Evolutionary conservation across 768 basidiomycete species (phyloP).

Genomic region (Clitopilus passeckerianus): DNA sequence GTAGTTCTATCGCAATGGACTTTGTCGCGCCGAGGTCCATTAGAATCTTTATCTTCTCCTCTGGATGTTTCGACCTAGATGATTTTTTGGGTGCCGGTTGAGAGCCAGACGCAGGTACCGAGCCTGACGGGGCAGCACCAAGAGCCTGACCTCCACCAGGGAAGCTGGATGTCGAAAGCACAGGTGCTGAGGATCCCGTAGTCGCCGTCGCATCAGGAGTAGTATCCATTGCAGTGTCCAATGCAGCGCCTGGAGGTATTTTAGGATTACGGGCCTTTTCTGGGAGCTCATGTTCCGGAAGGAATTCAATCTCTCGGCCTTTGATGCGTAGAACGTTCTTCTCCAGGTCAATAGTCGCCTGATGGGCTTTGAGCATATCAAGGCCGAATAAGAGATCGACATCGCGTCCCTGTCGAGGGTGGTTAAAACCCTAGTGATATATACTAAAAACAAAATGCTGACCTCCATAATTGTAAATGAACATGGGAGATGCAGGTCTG

Average conservation of each 20-base stretch:
- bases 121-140: constrained; percentile 35
- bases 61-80: constrained; percentile 34
- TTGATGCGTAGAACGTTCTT: constrained; percentile 91
- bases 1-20: constrained; percentile 69
- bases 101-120: constrained; percentile 12
- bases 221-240: neutral
- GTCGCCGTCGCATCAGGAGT: constrained; percentile 1
- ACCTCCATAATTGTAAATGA: constrained; percentile 96
- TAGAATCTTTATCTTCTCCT: constrained; percentile 57
- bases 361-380: constrained; percentile 99
- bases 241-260: neutral
- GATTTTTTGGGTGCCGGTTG: neutral
- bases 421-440: neutral
- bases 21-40: constrained; percentile 75
- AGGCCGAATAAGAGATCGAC: constrained; percentile 96
- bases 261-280: constrained; percentile 59
- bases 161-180: constrained; percentile 34
- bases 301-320: constrained; percentile 81
- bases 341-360: constrained; percentile 91
- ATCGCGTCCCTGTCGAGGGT: constrained; percentile 60
- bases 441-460: constrained; percentile 7
- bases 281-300: constrained; percentile 93
- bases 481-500: constrained; percentile 81
- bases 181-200: constrained; percentile 15
- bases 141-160: constrained; percentile 68